Base-by-base conservation (phyloP, 1,284 basidiomycete genomes). In the Austropuccinia psidii region DNA sequence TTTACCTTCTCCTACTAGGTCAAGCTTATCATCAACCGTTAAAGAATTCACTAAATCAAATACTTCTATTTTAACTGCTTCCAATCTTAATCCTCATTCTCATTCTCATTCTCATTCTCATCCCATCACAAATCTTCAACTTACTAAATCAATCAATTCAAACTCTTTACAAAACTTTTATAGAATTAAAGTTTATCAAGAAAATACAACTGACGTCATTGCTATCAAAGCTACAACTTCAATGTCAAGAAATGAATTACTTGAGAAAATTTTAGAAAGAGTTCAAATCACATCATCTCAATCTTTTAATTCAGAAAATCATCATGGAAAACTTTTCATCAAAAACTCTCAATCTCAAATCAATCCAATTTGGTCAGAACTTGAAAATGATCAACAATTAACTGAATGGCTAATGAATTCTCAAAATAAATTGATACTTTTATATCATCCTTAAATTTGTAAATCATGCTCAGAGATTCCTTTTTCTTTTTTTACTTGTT, bases 121-220 rank as follows among this genome's bases (percentile, higher is more conserved):
- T n/a, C 45, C 52, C 9, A 45, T 33, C 45, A 50, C 62, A 13
- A 49, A 47, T 31, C 47, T 49, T 11, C 55, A 73, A 50, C 45
- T 74, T 31, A 5, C 50, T 58, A 33, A 76, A 76, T n/a, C 76
- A 70, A 61, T 84, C 67, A 89, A 89, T 77, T 86, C 87, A 17
- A 88, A 90, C 77, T 87, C 90, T 43, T 87, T 49, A 8, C 21
- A 29, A 21, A 33, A 91, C 43, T 95, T 93, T 82, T 86, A 97
- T 77, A 97, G 97, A 83, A 96, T 99, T 83, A 99, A 99, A 83
- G 92, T 99, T 69, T 96, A 95, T 79, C 90, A 96, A 81, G 85
- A 89, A 37, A 85, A 89, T 75, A 89, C 92, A 31, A 91, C 97
- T 80, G 95, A 98, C 80, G 84, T 98, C 65, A 92, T 98, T 75